Conservation (phyloP, 495 filamentous ascomycete species). For the Evansstolkia leycettana region DNA sequence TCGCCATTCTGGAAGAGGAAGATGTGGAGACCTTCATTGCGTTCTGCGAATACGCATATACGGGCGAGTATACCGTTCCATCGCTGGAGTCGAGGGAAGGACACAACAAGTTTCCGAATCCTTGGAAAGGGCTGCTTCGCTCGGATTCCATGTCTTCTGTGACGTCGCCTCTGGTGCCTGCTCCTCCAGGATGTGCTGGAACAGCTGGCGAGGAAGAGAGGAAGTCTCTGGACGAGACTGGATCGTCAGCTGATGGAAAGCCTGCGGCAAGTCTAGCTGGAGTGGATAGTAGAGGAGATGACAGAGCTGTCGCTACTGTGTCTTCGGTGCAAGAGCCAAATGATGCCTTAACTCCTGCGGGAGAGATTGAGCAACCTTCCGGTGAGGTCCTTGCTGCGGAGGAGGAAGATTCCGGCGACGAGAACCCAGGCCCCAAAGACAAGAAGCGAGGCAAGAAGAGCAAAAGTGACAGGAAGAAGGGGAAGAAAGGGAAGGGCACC, state of each 20-base stretch:
- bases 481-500: conserved; percentile 12
- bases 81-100: conserved; percentile 4
- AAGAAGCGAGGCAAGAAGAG: conserved; percentile 14
- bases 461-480: conserved; percentile 16
- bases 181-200: conserved; percentile 9
- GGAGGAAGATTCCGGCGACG: conserved; percentile 1
- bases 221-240: background rate
- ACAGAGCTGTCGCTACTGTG: background rate
- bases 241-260: conserved; percentile 2
- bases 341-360: background rate
- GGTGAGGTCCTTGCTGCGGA: background rate
- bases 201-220: conserved; percentile 1
- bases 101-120: conserved; percentile 2
- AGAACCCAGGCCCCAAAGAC: conserved; percentile 4
- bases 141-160: conserved; percentile 14
- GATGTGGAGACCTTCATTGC: conserved; percentile 35
- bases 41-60: conserved; percentile 39
- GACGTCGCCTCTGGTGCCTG: conserved; percentile 9
- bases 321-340: too few species aligned
- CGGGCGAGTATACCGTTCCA: conserved; percentile 33
- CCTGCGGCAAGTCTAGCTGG: background rate
- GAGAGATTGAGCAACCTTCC: conserved; percentile 2
- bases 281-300: background rate
- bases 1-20: conserved; percentile 32
- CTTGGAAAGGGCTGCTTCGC: conserved; percentile 12